Conservation (phyloP, 306 rosid genomes). For the Vicia villosa region DNA sequence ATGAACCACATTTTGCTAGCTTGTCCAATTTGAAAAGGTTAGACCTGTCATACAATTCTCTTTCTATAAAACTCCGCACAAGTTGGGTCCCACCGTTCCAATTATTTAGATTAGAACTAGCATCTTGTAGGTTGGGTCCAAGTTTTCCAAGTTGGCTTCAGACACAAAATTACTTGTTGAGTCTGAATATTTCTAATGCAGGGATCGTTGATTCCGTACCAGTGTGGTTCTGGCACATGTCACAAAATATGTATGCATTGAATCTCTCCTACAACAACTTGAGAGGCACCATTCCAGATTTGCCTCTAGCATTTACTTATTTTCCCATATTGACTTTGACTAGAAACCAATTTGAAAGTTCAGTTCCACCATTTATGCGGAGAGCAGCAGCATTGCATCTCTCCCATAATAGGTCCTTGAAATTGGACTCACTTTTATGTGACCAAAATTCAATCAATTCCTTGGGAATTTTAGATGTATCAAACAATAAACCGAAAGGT, state of each 20-base stretch:
- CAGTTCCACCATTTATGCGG: not conserved
- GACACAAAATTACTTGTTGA: not conserved
- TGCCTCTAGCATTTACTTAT: not conserved
- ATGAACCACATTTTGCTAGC: not conserved
- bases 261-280: slow-evolving; percentile 13
- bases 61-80: not conserved
- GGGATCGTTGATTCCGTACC: not conserved
- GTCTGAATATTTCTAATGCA: not conserved
- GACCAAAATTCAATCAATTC: not conserved
- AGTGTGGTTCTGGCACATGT: not conserved
- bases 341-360: slow-evolving; percentile 5
- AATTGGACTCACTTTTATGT: not conserved
- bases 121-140: not conserved
- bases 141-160: slow-evolving; percentile 19
- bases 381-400: not conserved
- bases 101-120: not conserved
- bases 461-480: slow-evolving; percentile 21
- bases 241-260: not conserved
- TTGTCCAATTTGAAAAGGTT: not conserved
- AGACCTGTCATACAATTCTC: not conserved
- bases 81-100: slow-evolving; percentile 17
- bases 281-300: not conserved
- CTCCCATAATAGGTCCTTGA: not conserved
- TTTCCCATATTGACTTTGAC: slow-evolving; percentile 10
- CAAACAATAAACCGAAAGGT: not conserved